Base-by-base conservation (phyloP, 1,284 basidiomycete genomes). In the Phenoliferia sp. region DNA sequence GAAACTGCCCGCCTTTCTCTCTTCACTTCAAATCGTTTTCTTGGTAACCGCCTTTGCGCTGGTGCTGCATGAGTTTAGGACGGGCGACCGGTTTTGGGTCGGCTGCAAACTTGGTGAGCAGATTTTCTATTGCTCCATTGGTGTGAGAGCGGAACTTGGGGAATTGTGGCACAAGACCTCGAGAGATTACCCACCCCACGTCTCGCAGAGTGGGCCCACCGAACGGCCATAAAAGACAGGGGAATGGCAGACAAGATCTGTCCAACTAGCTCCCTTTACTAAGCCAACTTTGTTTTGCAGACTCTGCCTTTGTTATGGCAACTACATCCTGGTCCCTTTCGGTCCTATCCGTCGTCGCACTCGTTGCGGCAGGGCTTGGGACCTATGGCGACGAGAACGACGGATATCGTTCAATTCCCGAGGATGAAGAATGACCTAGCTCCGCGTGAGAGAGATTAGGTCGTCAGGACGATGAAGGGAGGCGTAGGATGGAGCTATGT, bases 21-120 rank as follows among this genome's bases (percentile, higher is more conserved):
- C 50, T 12, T 3, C 26, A 3, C 34, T 60, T 16, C 58, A 65
- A 7, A 50, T 31, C 7, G 52, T 32, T 3, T 36, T 26, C 26
- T 22, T 65, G 31, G 55, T 61, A 15, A 59, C 33, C 4, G 22
- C 64, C 29, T 54, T 33, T 17, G 33, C 12, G 29, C 34, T 65
- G 3, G 34, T 65, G 22, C 36, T 44, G 15, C 33, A 32, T 35
- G 64, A 65, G 64, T 65, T 55, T 29, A 55, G 32, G 3, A 54
- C 26, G 22, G 32, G 44, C 22, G 58, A 60, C 15, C 12, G 64
- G 19, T 65, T 65, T 31, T 54, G 39, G 19, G 22, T 48, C 33
- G 64, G 64, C 5, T 61, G 54, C 15, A 22, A 31, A 19, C 35
- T 61, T 15, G 58, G 44, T 54, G 57, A 4, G 54, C 33, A 5